These are phyloP conservation scores for Trichaptum fuscoviolaceum DNA, from an alignment of 768 basidiomycete species.

Conservation along the genomic window DNA sequence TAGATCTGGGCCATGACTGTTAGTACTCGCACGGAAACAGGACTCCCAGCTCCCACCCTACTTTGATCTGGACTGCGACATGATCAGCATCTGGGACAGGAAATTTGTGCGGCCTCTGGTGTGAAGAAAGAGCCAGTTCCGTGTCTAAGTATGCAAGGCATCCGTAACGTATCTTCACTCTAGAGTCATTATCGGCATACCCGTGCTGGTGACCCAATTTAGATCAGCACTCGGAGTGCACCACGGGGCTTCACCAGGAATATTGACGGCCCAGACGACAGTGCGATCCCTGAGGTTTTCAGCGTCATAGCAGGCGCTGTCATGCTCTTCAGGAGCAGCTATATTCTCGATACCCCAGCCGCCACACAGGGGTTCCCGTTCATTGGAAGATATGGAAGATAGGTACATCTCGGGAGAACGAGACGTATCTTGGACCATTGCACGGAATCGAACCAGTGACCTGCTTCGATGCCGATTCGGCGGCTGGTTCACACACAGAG, in stretches of 20 bases:
- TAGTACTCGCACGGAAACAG: background rate
- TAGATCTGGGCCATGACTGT: slow-evolving; percentile 45
- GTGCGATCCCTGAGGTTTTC: slow-evolving; percentile 54
- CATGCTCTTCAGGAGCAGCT: slow-evolving; percentile 21
- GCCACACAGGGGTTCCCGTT: slow-evolving; percentile 47
- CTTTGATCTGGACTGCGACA: slow-evolving; percentile 72
- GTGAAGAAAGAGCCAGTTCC: background rate
- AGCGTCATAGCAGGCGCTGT: slow-evolving; percentile 30
- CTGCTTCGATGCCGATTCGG: slow-evolving; percentile 45
- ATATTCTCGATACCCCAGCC: slow-evolving; percentile 67
- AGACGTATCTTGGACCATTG: slow-evolving; percentile 82
- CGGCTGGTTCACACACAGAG: slow-evolving; percentile 41
- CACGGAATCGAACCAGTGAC: slow-evolving; percentile 66
- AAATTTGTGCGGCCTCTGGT: slow-evolving; percentile 49
- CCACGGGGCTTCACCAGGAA: slow-evolving; percentile 69
- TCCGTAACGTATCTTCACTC: background rate
- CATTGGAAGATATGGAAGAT: slow-evolving; percentile 28
- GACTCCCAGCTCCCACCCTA: slow-evolving; percentile 19
- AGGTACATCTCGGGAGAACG: slow-evolving; percentile 69
- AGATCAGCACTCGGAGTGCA: slow-evolving; percentile 21
- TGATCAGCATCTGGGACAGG: slow-evolving; percentile 50
- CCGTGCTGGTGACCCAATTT: background rate
- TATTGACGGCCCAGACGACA: slow-evolving; percentile 66
- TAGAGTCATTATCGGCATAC: background rate
- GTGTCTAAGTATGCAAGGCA: background rate